These are phyloP conservation scores for Brassica carinata DNA, from an alignment of 345 rosid species.

Conservation along the genomic window DNA sequence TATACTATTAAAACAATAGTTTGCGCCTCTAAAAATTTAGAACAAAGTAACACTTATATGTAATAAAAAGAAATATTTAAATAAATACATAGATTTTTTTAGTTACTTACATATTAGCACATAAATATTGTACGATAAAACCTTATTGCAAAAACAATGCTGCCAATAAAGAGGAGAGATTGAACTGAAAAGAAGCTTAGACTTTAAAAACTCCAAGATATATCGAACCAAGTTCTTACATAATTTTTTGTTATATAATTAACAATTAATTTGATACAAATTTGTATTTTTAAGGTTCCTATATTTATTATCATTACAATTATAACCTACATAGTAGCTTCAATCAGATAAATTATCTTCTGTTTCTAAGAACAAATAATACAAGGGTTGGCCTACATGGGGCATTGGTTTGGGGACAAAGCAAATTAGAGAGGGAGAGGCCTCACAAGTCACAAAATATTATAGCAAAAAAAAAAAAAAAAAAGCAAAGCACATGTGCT, in stretches of 20 bases:
- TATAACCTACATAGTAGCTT: not conserved
- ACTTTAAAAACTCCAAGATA: not conserved
- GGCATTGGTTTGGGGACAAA: constrained; percentile 42
- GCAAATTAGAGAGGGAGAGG: constrained; percentile 33
- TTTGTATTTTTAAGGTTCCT: not conserved
- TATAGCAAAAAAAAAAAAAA: not conserved
- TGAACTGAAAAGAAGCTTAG: not conserved
- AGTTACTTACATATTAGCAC: not conserved
- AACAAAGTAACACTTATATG: not conserved
- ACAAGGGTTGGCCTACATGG: constrained; percentile 40
- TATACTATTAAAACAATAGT: constrained; percentile 1
- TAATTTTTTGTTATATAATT: not conserved
- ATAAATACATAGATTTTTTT: not conserved
- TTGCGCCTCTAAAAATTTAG: not conserved
- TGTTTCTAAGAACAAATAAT: constrained; percentile 7
- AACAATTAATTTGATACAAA: not conserved
- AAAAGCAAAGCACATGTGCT: constrained; percentile 44
- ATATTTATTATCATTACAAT: not conserved
- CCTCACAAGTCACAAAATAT: constrained; percentile 26
- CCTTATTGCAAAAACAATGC: not conserved
- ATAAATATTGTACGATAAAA: not conserved
- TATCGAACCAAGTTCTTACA: not conserved
- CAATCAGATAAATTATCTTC: constrained; percentile 6
- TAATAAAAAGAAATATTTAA: not conserved
- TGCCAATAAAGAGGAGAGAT: not conserved